Evolutionary conservation across 495 filamentous ascomycete genomes (phyloP), one percentile per base, ranked within the genome.

Genomic region (Cercophora scortea): DNA sequence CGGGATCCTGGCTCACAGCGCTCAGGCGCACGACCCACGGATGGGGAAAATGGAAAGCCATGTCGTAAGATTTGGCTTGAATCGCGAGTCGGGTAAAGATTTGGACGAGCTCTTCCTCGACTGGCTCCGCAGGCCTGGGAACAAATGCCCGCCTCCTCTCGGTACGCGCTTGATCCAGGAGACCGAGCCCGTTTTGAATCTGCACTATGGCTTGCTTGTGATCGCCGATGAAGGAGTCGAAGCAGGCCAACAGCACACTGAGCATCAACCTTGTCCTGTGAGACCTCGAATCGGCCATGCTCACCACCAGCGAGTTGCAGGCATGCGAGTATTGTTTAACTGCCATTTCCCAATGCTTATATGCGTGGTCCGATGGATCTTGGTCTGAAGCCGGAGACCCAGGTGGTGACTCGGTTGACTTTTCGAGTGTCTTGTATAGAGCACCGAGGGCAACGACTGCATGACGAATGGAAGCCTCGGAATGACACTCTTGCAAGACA

Each of bases 361-460:
- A 52, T 2, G 69, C 69, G 45, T 57, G 61, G 44, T 76, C 71
- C 25, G 44, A 44, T 8, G 53, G 57, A 33, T 69, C 61, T 1
- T 47, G 15, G n/a, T 61, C 49, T 6, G 58, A 62, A 35, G 60
- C 53, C 10, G 70, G 74, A 3, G 74, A 73, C n/a, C 59, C 50
- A 0, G 67, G 69, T 15, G 72, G 72, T n/a, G 76, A 70, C 60
- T 79, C 72, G 53, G 71, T 66, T 48, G 72, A 64, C 64, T 75
- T 74, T 64, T 77, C 72, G 42, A 84, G 65, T 3, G 77, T 79
- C 57, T 84, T 79, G 52, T 86, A 85, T 19, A 85, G 66, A 1
- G 82, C 79, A 45, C 80, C 79, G 25, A 88, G 66, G 39, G 83
- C 84, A 12, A 86, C 72, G 1, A 85, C 75, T 8, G 84, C 82